phyloP scores from a whole-genome alignment of 768 basidiomycete genomes.

The Auriscalpium vulgare region DNA sequence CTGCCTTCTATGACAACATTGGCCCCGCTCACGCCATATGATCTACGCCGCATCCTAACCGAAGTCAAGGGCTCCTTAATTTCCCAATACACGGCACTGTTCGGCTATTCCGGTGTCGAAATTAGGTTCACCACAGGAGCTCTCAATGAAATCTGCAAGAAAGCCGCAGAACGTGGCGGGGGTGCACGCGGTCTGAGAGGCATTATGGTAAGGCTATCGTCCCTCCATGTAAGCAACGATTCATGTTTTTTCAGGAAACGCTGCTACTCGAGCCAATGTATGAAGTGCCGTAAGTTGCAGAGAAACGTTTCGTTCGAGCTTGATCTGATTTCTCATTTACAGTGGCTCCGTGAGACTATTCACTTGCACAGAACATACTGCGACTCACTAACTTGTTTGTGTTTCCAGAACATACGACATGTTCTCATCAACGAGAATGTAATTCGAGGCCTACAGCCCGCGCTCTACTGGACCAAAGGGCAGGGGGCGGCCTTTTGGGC shows the following conservation, averaged over 20 bases:
- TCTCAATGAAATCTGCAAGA: constrained; percentile 71
- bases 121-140: constrained; percentile 81
- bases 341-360: constrained; percentile 59
- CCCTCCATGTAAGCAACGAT: background rate
- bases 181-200: constrained; percentile 87
- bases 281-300: constrained; percentile 68
- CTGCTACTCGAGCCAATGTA: constrained; percentile 88
- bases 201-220: constrained; percentile 54
- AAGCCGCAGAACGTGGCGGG: constrained; percentile 74
- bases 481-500: constrained; percentile 67
- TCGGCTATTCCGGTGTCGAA: constrained; percentile 77
- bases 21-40: constrained; percentile 65
- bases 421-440: constrained; percentile 74
- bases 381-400: constrained; percentile 6
- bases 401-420: constrained; percentile 58
- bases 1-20: constrained; percentile 89
- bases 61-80: constrained; percentile 89
- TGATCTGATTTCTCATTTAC: constrained; percentile 4
- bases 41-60: constrained; percentile 84
- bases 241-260: constrained; percentile 47
- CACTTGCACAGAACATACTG: background rate
- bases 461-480: constrained; percentile 70
- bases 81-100: constrained; percentile 82
- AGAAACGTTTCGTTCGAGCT: background rate
- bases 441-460: constrained; percentile 52